Evolutionary conservation across 1,139 yeast species (phyloP), one percentile per base, ranked within the genome.

Genomic region (Candida glucosophila): DNA sequence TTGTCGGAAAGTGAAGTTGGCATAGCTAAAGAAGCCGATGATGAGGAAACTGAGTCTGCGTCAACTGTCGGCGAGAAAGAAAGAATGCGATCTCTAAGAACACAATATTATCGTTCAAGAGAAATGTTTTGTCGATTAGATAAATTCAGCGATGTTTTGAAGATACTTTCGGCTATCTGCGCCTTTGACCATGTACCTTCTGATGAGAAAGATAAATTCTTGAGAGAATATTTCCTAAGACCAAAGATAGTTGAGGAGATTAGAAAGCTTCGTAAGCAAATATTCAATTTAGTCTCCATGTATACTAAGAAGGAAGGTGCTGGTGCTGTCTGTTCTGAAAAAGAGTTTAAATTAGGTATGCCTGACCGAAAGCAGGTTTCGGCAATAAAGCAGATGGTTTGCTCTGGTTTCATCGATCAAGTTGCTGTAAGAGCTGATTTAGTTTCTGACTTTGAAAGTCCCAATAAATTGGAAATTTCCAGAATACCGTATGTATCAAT

Each of bases 331-430:
- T 52, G 56, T 5, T 37, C 35, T 5, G 65, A 58, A n/a, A 27
- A 23, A n/a, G 73, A 75, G 6, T 39, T 72, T 36, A 78, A 75
- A 42, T 57, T 85, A 15, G 71, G 66, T 1, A 73, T 83, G 6
- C 98, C 98, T 1, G 52, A 66, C 6, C 67, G 71, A 25, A 49
- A 55, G 10, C 98, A 92, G 55, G 48, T 85, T 7, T 68, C 74
- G 28, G 80, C 93, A 1, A 56, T 92, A 37, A 88, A 86, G 44
- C 98, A 92, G 51, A 88, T 92, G 76, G 62, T 90, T 6, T 73
- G 95, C 3, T 78, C 96, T 0, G 98, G 98, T 0, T 92, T 83
- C 42, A 65, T 90, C 25, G 98, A 92, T 48, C 95, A 83, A 44
- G 70, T 90, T 12, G 94, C 95, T 1, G 70, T 83, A 9, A 64